These are phyloP conservation scores for Artemisia princeps DNA, from an alignment of 140 eudicot species.

Conservation along the genomic window DNA sequence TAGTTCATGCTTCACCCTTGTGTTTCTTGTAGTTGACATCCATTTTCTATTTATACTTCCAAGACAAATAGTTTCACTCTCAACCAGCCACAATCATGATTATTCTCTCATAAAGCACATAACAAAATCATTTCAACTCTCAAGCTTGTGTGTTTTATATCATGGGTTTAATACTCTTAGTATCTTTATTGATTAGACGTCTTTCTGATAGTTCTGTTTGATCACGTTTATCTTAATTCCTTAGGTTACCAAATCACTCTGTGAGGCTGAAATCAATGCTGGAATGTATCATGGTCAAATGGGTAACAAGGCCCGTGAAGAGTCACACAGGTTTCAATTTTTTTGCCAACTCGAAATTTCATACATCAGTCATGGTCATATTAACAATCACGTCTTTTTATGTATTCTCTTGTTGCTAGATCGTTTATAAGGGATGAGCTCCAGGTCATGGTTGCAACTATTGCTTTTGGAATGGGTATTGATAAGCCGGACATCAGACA, in stretches of 20 bases:
- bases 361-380: neutral
- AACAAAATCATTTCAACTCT: constrained; percentile 6
- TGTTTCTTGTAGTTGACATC: constrained; percentile 6
- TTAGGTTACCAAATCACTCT: constrained; percentile 52
- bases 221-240: constrained; percentile 15
- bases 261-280: constrained; percentile 51
- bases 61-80: constrained; percentile 6
- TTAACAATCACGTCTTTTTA: neutral
- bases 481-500: constrained; percentile 82
- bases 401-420: constrained; percentile 36
- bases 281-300: constrained; percentile 92
- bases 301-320: constrained; percentile 69
- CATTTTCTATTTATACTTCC: neutral
- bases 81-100: neutral
- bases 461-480: constrained; percentile 98
- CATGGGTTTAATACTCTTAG: neutral
- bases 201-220: neutral
- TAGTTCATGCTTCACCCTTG: constrained; percentile 7
- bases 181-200: neutral
- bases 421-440: constrained; percentile 80
- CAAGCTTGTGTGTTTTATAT: neutral
- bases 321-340: constrained; percentile 58
- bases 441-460: constrained; percentile 81
- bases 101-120: neutral
- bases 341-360: constrained; percentile 7